Evolutionary conservation across 176 grass and related monocot species (phyloP).

Genomic region (Metroxylon sagu): DNA sequence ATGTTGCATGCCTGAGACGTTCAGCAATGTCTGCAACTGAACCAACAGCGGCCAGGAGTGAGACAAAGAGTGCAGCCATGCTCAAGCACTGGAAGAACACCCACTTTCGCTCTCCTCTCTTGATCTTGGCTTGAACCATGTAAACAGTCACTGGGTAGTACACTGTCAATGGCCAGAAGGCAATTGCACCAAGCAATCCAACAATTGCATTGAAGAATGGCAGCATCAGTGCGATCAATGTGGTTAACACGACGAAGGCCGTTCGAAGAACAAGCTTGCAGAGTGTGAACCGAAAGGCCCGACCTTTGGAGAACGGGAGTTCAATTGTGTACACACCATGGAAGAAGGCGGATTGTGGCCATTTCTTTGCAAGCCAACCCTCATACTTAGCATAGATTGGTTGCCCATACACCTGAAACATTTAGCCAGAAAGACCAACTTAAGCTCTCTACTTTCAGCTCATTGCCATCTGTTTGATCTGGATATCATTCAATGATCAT

Average conservation of each 20-base stretch:
- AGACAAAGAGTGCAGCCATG: slow-evolving; percentile 46
- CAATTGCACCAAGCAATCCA: slow-evolving; percentile 59
- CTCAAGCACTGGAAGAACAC: slow-evolving; percentile 62
- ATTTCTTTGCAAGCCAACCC: slow-evolving; percentile 45
- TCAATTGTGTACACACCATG: slow-evolving; percentile 47
- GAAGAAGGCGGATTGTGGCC: slow-evolving; percentile 51
- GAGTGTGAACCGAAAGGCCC: slow-evolving; percentile 45
- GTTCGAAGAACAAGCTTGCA: slow-evolving; percentile 72
- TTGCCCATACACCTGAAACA: slow-evolving; percentile 62
- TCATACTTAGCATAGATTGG: slow-evolving; percentile 82
- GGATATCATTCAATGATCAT: no score
- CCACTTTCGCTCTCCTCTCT: slow-evolving; percentile 46
- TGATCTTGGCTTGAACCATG: slow-evolving; percentile 64
- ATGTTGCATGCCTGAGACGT: slow-evolving; percentile 54
- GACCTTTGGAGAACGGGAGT: slow-evolving; percentile 28
- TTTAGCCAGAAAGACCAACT: neutral
- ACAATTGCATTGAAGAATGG: slow-evolving; percentile 95
- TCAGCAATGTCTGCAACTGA: slow-evolving; percentile 67
- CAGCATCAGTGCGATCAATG: slow-evolving; percentile 61
- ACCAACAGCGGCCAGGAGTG: slow-evolving; percentile 59
- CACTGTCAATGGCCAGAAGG: slow-evolving; percentile 81
- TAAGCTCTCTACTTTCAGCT: no score
- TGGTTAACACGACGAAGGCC: slow-evolving; percentile 48
- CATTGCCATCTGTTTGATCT: no score
- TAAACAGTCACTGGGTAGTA: slow-evolving; percentile 84